Evolutionary conservation across 2,329 filamentous ascomycete species (phyloP).

Genomic region (Helicocarpus griseus): DNA sequence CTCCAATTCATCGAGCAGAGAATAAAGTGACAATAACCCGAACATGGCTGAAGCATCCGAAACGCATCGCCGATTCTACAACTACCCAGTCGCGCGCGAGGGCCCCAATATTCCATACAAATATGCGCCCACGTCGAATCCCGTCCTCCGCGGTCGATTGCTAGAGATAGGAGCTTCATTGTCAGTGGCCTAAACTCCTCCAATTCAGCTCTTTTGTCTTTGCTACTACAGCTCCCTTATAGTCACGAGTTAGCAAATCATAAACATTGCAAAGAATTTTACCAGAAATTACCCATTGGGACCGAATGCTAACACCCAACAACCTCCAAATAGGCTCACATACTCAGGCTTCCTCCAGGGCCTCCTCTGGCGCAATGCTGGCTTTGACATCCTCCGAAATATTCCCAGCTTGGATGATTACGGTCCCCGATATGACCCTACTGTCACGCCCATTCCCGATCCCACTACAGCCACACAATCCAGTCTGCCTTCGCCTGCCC

Average conservation of each 20-base stretch:
- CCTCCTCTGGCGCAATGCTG: slow-evolving; percentile 62
- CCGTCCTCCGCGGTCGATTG: slow-evolving; percentile 56
- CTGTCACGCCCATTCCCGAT: slow-evolving; percentile 40
- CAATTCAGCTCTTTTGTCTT: neutral
- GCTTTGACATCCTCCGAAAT: slow-evolving; percentile 49
- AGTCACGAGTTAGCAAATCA: neutral
- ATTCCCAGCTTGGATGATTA: slow-evolving; percentile 47
- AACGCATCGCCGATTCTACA: slow-evolving; percentile 16
- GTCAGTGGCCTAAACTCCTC: slow-evolving; percentile 34
- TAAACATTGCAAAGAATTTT: neutral
- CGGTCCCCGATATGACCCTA: slow-evolving; percentile 46
- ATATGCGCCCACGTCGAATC: slow-evolving; percentile 52
- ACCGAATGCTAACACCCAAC: slow-evolving; percentile 3
- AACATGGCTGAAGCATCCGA: neutral
- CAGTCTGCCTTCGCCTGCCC: slow-evolving; percentile 20
- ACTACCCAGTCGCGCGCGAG: slow-evolving; percentile 30
- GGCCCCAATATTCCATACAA: slow-evolving; percentile 36
- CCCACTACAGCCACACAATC: slow-evolving; percentile 11
- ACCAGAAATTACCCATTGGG: no score
- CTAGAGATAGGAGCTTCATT: slow-evolving; percentile 53
- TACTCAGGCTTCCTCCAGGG: slow-evolving; percentile 53
- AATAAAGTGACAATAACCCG: no score
- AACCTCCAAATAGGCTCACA: slow-evolving; percentile 39
- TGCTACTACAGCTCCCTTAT: neutral
- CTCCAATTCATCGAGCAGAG: neutral